These are phyloP conservation scores for Phoenix dactylifera DNA, from an alignment of 176 grass and related monocot species.

Conservation along the genomic window DNA sequence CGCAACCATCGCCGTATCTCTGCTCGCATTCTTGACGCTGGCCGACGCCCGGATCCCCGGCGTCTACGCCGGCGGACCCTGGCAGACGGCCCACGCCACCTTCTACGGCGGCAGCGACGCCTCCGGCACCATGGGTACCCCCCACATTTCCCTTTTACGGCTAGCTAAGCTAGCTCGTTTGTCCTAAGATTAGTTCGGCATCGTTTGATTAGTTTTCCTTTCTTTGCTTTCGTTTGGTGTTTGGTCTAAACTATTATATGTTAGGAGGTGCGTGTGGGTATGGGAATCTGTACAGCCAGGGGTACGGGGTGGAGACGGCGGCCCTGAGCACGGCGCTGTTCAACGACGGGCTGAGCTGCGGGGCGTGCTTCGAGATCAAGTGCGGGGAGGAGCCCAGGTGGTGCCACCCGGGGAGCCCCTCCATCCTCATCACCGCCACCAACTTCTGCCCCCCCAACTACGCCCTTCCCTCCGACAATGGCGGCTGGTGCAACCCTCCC, in stretches of 20 bases:
- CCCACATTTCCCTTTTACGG: neutral
- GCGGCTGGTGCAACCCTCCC: slow-evolving; percentile 35
- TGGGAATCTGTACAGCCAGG: slow-evolving; percentile 38
- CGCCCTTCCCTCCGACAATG: slow-evolving; percentile 28
- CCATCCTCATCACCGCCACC: slow-evolving; percentile 32
- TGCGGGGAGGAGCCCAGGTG: slow-evolving; percentile 18
- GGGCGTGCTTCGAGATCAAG: slow-evolving; percentile 31
- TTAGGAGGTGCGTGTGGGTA: slow-evolving; percentile 36
- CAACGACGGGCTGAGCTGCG: slow-evolving; percentile 27
- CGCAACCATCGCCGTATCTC: neutral
- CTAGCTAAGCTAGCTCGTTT: neutral
- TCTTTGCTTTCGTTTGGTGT: neutral
- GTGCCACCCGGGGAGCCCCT: slow-evolving; percentile 23
- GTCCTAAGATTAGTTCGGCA: neutral
- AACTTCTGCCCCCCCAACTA: slow-evolving; percentile 36
- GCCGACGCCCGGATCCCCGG: neutral
- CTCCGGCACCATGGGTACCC: slow-evolving; percentile 5
- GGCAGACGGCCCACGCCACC: neutral
- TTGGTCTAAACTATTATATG: neutral
- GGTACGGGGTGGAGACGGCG: slow-evolving; percentile 32
- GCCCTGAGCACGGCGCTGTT: slow-evolving; percentile 39
- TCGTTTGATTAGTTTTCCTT: neutral
- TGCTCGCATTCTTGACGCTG: neutral
- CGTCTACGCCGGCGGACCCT: neutral
- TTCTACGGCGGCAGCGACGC: slow-evolving; percentile 6